A percentile compares a stretch with the other conserved stretches of the same genome.
Evolutionary conservation across 176 grass and related monocot genomes (phyloP).

Genomic region (Oryza rufipogon): DNA sequence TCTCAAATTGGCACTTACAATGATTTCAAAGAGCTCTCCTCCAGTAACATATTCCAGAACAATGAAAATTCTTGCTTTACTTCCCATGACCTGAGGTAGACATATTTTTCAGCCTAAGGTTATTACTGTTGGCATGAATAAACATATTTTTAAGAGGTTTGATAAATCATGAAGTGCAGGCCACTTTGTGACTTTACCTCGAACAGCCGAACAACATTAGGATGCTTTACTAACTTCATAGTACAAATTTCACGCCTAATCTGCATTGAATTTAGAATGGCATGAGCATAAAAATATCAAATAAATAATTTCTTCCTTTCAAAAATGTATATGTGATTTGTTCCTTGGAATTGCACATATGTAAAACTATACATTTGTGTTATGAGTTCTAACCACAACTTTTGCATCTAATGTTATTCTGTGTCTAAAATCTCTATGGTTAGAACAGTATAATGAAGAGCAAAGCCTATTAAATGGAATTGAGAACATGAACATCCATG

Average conservation of each 20-base stretch:
- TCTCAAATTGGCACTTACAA: conserved; percentile 65
- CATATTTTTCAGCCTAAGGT: conserved; percentile 24
- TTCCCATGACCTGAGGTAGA: conserved; percentile 90
- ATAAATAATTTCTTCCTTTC: background rate
- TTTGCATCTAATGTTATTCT: background rate
- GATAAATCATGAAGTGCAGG: conserved; percentile 18
- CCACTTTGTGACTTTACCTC: conserved; percentile 59
- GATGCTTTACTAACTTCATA: conserved; percentile 98
- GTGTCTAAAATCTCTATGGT: background rate
- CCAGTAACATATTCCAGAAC: conserved; percentile 94
- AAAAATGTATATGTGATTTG: background rate
- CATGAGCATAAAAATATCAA: conserved; percentile 36
- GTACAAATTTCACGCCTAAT: conserved; percentile 95
- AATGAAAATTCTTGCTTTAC: conserved; percentile 97
- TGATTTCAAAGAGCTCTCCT: conserved; percentile 98
- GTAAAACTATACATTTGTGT: conserved; percentile 1
- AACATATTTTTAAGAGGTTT: conserved; percentile 7
- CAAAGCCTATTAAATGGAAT: conserved; percentile 9
- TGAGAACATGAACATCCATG: background rate
- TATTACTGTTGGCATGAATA: conserved; percentile 12
- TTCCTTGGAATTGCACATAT: background rate
- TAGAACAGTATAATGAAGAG: conserved; percentile 18
- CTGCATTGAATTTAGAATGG: conserved; percentile 58
- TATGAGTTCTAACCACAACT: background rate
- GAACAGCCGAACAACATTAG: conserved; percentile 87